Conservation (phyloP, 169 alveolate species). For the Eimeria falciformis region DNA sequence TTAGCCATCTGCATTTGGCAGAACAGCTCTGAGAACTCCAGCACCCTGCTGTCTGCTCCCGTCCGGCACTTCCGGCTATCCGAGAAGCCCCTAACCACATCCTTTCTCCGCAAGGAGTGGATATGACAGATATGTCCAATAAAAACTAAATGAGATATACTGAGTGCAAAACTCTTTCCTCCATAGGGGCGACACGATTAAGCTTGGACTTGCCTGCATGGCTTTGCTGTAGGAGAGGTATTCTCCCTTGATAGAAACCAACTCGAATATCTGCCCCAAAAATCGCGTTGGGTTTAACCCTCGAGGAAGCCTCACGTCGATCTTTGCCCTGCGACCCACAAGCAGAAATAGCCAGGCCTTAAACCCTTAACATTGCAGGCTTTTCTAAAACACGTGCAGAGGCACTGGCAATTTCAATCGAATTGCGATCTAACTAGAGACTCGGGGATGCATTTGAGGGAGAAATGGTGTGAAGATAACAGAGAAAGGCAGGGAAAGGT, state of each 20-base stretch:
- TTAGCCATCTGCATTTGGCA: too few relatives aligned
- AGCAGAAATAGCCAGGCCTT: background rate
- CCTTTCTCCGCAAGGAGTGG: too few relatives aligned
- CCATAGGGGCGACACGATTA: too few relatives aligned
- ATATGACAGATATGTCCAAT: too few relatives aligned
- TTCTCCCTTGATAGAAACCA: conserved; percentile 39
- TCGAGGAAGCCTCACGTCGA: conserved; percentile 55
- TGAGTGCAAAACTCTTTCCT: too few relatives aligned
- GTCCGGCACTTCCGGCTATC: too few relatives aligned
- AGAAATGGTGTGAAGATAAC: background rate
- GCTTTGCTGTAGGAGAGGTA: conserved; percentile 39
- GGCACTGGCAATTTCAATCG: background rate
- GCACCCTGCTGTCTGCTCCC: too few relatives aligned
- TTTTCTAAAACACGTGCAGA: background rate
- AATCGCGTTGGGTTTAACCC: conserved; percentile 28
- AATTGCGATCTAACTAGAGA: background rate
- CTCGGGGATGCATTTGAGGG: background rate
- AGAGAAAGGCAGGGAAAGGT: background rate
- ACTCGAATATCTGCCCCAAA: conserved; percentile 47
- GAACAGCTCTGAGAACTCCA: too few relatives aligned
- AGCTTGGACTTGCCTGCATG: conserved; percentile 63
- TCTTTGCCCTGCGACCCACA: conserved; percentile 24
- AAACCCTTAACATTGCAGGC: background rate
- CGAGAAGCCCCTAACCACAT: too few relatives aligned
- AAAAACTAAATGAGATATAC: too few relatives aligned